Conservation (phyloP, 495 filamentous ascomycete species). For the Aspergillus olivimuriae region DNA sequence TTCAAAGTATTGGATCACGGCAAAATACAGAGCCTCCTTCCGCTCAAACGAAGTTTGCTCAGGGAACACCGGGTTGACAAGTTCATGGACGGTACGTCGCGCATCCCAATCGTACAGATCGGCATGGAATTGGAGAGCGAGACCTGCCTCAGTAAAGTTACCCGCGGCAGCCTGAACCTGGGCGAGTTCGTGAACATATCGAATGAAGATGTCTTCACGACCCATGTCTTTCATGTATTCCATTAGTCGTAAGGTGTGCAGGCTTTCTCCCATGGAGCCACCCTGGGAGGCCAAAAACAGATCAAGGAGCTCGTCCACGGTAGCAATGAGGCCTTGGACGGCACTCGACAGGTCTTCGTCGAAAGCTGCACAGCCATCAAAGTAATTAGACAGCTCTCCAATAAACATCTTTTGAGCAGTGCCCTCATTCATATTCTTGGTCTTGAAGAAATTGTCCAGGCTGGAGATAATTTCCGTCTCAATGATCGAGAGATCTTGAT, state of each 20-base stretch:
- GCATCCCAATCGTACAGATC: conserved; percentile 92
- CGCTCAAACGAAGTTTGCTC: conserved; percentile 87
- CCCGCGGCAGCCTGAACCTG: conserved; percentile 65
- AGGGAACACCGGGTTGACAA: conserved; percentile 69
- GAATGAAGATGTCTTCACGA: conserved; percentile 93
- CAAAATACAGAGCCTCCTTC: conserved; percentile 86
- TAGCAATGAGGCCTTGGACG: conserved; percentile 69
- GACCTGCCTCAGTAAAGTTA: conserved; percentile 84
- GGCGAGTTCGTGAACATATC: conserved; percentile 92
- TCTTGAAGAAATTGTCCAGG: conserved; percentile 85
- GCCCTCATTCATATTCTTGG: conserved; percentile 78
- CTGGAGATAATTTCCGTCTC: conserved; percentile 97
- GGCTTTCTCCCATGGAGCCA: conserved; percentile 68
- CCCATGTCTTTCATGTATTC: conserved; percentile 96
- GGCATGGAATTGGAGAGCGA: conserved; percentile 85
- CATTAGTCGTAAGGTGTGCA: conserved; percentile 88
- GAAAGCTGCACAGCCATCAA: conserved; percentile 60
- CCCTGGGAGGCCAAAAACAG: conserved; percentile 89
- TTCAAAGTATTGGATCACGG: conserved; percentile 91
- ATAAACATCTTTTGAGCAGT: conserved; percentile 91
- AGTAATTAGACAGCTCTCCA: conserved; percentile 72
- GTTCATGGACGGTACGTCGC: conserved; percentile 54
- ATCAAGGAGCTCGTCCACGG: conserved; percentile 85
- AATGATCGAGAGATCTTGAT: conserved; percentile 83
- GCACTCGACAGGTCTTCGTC: conserved; percentile 73